Conservation (phyloP, 148 eudicot genomes). For the Vaccinium myrtillus region DNA sequence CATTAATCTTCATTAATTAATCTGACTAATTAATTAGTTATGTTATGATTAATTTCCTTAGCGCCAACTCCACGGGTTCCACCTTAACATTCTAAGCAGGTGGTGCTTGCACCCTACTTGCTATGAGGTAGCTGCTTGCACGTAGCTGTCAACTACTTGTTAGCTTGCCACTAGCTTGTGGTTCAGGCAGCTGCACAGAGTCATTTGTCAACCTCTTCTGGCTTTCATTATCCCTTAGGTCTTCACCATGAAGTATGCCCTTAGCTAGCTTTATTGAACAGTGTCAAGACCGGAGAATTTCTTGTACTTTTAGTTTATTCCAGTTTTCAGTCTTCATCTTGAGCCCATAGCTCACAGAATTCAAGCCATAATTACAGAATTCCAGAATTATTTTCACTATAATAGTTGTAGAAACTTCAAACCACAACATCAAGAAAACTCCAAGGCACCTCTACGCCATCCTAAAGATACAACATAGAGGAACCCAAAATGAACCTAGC, state of each 20-base stretch:
- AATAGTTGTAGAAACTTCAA: neutral
- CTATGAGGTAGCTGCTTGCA: neutral
- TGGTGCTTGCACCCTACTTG: neutral
- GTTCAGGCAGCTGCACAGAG: neutral
- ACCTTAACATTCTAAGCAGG: neutral
- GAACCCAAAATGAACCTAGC: neutral
- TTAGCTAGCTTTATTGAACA: neutral
- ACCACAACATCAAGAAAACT: slow-evolving; percentile 1
- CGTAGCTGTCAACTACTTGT: neutral
- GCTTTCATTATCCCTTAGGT: neutral
- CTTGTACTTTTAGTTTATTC: neutral
- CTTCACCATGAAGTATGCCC: neutral
- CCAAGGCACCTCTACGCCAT: neutral
- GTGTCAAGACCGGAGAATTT: neutral
- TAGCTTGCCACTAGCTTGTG: neutral
- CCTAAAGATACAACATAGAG: neutral
- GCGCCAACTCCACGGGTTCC: neutral
- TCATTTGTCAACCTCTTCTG: neutral
- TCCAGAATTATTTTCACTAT: neutral
- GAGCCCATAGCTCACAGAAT: neutral
- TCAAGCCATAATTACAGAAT: neutral
- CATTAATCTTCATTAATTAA: neutral
- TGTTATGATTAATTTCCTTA: neutral
- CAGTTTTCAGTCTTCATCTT: neutral
- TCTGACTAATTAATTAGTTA: neutral